Evolutionary conservation across 169 alveolate genomes (phyloP).

Genomic region (Plasmodium fragile): DNA sequence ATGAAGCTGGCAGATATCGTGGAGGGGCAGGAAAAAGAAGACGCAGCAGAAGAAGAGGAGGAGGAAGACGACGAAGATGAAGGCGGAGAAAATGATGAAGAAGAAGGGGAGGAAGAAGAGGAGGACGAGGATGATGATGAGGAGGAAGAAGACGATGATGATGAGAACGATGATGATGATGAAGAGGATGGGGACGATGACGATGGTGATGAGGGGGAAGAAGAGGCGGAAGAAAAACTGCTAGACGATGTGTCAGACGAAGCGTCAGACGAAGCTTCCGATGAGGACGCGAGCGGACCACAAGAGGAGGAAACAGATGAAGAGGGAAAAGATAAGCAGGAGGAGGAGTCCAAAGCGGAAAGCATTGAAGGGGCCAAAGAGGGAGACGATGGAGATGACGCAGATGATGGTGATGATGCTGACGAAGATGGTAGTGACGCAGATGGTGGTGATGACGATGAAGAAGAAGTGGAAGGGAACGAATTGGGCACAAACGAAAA

Average conservation of each 20-base stretch:
- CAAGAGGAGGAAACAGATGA: slow-evolving; percentile 9
- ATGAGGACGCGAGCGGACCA: background rate
- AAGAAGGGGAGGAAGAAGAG: slow-evolving; percentile 2
- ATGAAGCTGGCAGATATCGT: background rate
- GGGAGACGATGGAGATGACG: slow-evolving; percentile 1
- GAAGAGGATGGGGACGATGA: background rate
- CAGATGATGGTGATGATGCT: background rate
- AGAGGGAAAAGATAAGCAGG: slow-evolving; percentile 17
- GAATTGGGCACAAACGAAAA: background rate
- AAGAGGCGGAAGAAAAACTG: background rate
- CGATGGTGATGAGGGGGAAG: slow-evolving; percentile 14
- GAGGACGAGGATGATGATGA: background rate
- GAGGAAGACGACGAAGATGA: background rate
- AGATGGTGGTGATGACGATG: background rate
- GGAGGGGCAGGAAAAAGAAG: background rate
- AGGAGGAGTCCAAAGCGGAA: slow-evolving; percentile 9
- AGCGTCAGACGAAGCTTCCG: background rate
- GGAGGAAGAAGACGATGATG: background rate
- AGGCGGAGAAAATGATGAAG: background rate
- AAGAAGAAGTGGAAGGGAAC: background rate
- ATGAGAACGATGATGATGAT: background rate
- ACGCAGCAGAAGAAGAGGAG: background rate
- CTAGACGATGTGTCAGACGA: background rate
- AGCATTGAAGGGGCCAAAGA: background rate
- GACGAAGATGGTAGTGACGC: slow-evolving; percentile 14